Conservation (phyloP, 2,329 filamentous ascomycete genomes). For the Calonectria ilicicola region DNA sequence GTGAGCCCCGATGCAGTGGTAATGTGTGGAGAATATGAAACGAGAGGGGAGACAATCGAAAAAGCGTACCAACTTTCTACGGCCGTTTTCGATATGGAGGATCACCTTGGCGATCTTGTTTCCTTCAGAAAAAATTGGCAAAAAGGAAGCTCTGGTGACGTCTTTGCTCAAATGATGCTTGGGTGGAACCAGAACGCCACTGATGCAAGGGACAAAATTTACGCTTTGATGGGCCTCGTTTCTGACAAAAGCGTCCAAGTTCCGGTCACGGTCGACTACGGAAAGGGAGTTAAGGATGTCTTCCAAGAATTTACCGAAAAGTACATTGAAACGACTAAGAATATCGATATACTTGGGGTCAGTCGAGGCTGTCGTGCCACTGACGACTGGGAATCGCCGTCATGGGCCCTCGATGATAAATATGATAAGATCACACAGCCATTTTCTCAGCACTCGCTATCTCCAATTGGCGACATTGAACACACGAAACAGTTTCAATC, state of each 20-base stretch:
- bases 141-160: background rate
- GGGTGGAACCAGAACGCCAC: background rate
- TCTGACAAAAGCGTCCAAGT: background rate
- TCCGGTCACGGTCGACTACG: background rate
- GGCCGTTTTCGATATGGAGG: background rate
- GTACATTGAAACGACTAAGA: background rate
- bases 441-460: background rate
- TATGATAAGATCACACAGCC: background rate
- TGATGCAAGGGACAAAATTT: background rate
- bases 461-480: background rate
- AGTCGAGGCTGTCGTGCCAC: background rate
- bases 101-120: background rate
- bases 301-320: background rate
- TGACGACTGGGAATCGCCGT: background rate
- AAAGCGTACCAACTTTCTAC: background rate
- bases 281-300: background rate
- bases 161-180: background rate
- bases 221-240: background rate
- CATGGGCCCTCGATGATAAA: background rate
- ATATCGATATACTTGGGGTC: background rate
- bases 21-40: background rate
- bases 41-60: background rate
- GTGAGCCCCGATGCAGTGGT: background rate
- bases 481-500: background rate
- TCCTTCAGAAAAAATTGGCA: background rate